Conservation (phyloP, 306 rosid genomes). For the Dalbergia cultrata region DNA sequence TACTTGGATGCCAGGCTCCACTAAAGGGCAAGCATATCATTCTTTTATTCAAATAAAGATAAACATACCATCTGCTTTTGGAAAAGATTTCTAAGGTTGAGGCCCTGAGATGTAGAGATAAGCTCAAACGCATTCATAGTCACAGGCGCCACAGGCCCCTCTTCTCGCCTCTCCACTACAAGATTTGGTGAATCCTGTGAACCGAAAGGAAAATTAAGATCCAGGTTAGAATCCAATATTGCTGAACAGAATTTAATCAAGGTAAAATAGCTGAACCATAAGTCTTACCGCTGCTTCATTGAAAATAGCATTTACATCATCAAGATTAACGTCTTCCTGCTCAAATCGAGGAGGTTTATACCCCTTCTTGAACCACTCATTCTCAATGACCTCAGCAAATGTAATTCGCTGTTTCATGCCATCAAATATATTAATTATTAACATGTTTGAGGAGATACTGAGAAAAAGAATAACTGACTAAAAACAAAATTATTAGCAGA, state of each 20-base stretch:
- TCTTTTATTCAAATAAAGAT: conserved; percentile 7
- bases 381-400: conserved; percentile 66
- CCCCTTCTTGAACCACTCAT: conserved; percentile 88
- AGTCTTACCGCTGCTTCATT: conserved; percentile 57
- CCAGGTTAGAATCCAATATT: conserved; percentile 26
- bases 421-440: conserved; percentile 18
- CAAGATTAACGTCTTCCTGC: conserved; percentile 65
- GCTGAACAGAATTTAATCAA: conserved; percentile 16
- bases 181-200: conserved; percentile 62
- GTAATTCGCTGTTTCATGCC: conserved; percentile 71
- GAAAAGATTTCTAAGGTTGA: conserved; percentile 71
- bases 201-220: conserved; percentile 29
- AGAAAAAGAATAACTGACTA: not conserved
- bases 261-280: not conserved
- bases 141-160: conserved; percentile 54
- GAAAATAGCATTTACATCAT: conserved; percentile 68
- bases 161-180: conserved; percentile 75
- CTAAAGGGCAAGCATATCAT: not conserved
- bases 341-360: conserved; percentile 64
- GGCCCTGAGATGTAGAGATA: conserved; percentile 73
- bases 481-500: not conserved
- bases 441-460: conserved; percentile 13
- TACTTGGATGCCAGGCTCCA: not conserved
- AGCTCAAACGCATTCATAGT: conserved; percentile 86
- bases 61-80: conserved; percentile 77